Base-by-base conservation (phyloP, 768 basidiomycete species). In the Amanita muscaria region DNA sequence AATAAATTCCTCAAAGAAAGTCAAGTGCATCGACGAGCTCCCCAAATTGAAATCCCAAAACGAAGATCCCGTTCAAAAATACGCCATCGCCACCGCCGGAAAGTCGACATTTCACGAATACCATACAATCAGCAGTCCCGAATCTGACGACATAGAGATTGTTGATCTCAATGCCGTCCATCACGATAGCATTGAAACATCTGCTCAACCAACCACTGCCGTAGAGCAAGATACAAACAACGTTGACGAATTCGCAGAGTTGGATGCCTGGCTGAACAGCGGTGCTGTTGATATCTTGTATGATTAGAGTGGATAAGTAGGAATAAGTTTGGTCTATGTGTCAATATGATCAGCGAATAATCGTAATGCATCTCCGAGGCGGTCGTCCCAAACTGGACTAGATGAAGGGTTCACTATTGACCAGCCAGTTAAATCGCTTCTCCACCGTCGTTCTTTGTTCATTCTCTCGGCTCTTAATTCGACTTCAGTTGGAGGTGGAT, bases 391-490 rank as follows among this genome's bases (percentile, higher is more conserved):
- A 18, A 69, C 70, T 10, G 86, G 79, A 12, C 66, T 65, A 42
- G 63, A 64, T 2, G 77, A 75, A 3, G 81, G 79, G 44, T 77
- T 71, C 44, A 93, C 69, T 44, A 91, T 76, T 31, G 74, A 70
- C 85, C 86, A 97, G 2, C 88, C 92, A 40, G 71, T 71, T 44
- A 84, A 64, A 54, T 93, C 86, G 16, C 75, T 71, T 35, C 78
- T 74, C 94, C 94, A 98, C 53, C 79, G 70, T 53, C 79, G 60
- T 65, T 98, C 94, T 65, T 92, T 94, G 63, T 84, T 83, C 60
- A 91, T 60, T 52, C 94, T 70, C 64, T 97, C 91, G 30, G 83
- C 83, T 35, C 85, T 77, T 46, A 98, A 68, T 58, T 96, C 88
- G 16, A 88, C 83, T 64, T 97, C 90, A 1, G 85, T 91, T 22